Evolutionary conservation across 257 asterid species (phyloP).

Genomic region (Lavandula angustifolia): DNA sequence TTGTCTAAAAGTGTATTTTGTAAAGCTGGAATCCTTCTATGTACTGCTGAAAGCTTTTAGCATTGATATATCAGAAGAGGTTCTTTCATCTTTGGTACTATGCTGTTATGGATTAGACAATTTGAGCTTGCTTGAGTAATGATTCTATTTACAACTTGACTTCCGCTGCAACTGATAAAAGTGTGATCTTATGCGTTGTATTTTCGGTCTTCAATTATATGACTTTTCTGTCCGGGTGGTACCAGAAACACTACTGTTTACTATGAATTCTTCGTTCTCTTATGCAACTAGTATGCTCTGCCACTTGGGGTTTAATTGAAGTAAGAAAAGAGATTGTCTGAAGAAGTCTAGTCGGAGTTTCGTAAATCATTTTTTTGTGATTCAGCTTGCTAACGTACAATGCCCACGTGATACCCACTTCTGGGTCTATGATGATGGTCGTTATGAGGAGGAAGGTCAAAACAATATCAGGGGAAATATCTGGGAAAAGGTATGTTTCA

Average conservation of each 20-base stretch:
- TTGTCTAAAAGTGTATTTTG: background rate
- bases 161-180: background rate
- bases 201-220: background rate
- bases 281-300: background rate
- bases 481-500: constrained; percentile 79
- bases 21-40: background rate
- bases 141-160: background rate
- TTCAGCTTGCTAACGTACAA: constrained; percentile 91
- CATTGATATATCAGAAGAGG: background rate
- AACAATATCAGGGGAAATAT: constrained; percentile 95
- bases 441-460: constrained; percentile 98
- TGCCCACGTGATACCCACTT: constrained; percentile 99
- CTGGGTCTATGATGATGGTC: constrained; percentile 98
- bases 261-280: background rate
- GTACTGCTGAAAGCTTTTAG: background rate
- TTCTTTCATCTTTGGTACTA: background rate
- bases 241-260: background rate
- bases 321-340: background rate
- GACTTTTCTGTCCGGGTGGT: background rate
- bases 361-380: constrained; percentile 16
- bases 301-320: constrained; percentile 5
- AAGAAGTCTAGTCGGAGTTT: constrained; percentile 11
- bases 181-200: background rate
- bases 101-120: background rate
- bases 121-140: constrained; percentile 4